Base-by-base conservation (phyloP, 441 rosid genomes). In the Adansonia gregorii region DNA sequence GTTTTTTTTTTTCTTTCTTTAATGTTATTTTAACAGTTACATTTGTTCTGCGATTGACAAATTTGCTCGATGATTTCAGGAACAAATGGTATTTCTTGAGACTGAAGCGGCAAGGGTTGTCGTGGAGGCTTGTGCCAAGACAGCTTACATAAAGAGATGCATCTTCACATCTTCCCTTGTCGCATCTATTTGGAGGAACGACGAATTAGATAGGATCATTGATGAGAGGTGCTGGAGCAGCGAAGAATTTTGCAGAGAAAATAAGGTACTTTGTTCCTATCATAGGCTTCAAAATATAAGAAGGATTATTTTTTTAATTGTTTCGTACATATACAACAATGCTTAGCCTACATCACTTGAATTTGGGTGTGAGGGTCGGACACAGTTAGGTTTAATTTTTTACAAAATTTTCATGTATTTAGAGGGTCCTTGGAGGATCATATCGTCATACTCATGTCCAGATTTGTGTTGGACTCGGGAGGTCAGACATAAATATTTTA, bases 161-260 rank as follows among this genome's bases (percentile, higher is more conserved):
- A 27, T 86, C 52, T 82, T 83, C 78, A 82, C 88, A 45, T 80
- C 88, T 20, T 83, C 88, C 59, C 85, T 86, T 75, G 79, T 83
- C 41, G 83, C 86, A 72, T 80, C 81, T 46, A 70, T 83, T 72
- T 86, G 88, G 88, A 65, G 10, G 5, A 66, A 41, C 12, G 15
- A 74, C 8, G 63, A 69, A n/a, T 5, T 68, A 14, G 73, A 80
- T 17, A 41, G 19, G 2, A 17, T 31, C 8, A 24, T 82, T 8
- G 81, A 82, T 24, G 86, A 86, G 75, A 69, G 55, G 49, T 78
- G 82, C 66, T 83, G 88, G 86, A 86, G 86, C 79, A 52, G 74
- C 14, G 82, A 79, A 49, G 84, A 82, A 39, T 80, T 79, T 67
- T 86, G 88, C 83, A 82, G 82, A 80, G 79, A 80, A 54, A 80